A percentile compares a stretch with the other conserved stretches of the same genome.
Conservation (phyloP, 225 moss, liverwort and hornwort genomes). For the Physcomitrium patens region DNA sequence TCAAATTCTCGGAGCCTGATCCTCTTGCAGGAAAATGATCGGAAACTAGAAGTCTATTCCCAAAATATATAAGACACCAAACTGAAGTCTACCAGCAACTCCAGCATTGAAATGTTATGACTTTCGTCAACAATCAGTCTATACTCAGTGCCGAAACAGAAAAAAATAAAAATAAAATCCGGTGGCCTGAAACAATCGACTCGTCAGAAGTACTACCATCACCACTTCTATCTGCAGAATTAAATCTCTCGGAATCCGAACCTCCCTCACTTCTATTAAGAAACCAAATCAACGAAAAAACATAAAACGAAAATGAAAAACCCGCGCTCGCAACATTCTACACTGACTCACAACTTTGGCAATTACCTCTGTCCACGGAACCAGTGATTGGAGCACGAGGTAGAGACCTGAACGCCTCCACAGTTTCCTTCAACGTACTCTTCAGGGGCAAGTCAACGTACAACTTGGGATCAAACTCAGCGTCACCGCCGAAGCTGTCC, state of each 20-base stretch:
- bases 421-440: constrained; percentile 28
- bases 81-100: background rate
- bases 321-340: background rate
- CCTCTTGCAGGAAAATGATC: constrained; percentile 12
- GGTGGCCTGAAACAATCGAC: too few species aligned
- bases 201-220: too few species aligned
- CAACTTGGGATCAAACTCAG: constrained; percentile 49
- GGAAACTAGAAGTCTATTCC: background rate
- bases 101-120: background rate
- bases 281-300: too few species aligned
- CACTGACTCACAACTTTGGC: constrained; percentile 2
- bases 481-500: constrained; percentile 30
- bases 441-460: constrained; percentile 54
- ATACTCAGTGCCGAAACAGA: too few species aligned
- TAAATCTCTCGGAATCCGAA: too few species aligned
- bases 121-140: constrained; percentile 10
- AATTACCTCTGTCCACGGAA: constrained; percentile 31
- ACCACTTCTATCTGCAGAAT: too few species aligned
- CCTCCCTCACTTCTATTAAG: too few species aligned
- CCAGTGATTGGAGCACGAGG: constrained; percentile 33
- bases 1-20: background rate
- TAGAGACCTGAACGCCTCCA: constrained; percentile 34
- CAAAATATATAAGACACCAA: constrained; percentile 11
- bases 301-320: background rate
- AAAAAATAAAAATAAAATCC: too few species aligned